These are phyloP conservation scores for Selaginella tamariscina DNA, from an alignment of 75 land plant genomes.

Conservation along the genomic window DNA sequence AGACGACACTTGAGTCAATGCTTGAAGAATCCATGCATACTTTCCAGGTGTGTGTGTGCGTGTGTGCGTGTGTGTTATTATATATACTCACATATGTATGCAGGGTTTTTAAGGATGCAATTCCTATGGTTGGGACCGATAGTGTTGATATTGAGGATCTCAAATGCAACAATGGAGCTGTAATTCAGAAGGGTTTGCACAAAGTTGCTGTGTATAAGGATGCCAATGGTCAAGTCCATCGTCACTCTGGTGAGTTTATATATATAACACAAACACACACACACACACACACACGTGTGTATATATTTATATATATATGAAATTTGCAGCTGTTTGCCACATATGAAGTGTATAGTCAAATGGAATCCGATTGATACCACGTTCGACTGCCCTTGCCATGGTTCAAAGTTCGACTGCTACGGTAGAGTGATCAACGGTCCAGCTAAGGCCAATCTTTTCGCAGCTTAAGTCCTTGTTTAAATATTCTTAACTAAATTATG, in stretches of 20 bases:
- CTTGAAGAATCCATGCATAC: conserved; percentile 20
- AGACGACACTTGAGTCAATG: conserved; percentile 4
- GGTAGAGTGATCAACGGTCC: conserved; percentile 6
- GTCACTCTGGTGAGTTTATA: conserved; percentile 1
- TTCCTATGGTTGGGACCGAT: neutral
- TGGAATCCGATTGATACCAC: conserved; percentile 13
- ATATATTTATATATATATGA: neutral
- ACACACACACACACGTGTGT: too few relatives aligned
- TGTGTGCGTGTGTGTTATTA: too few relatives aligned
- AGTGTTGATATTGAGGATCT: conserved; percentile 4
- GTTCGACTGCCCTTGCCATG: conserved; percentile 13
- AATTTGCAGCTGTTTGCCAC: conserved; percentile 7
- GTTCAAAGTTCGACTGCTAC: neutral
- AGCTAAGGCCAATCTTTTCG: conserved; percentile 2
- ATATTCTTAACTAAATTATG: too few relatives aligned
- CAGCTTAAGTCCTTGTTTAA: too few relatives aligned
- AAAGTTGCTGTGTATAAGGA: conserved; percentile 11
- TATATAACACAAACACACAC: neutral
- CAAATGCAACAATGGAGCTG: neutral
- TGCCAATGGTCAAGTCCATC: neutral
- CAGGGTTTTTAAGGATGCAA: neutral
- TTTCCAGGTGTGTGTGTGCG: too few relatives aligned
- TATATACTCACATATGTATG: too few relatives aligned
- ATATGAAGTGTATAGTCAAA: conserved; percentile 8
- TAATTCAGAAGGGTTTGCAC: conserved; percentile 9